Base-by-base conservation (phyloP, 2,329 filamentous ascomycete genomes). In the Microsporum canis region DNA sequence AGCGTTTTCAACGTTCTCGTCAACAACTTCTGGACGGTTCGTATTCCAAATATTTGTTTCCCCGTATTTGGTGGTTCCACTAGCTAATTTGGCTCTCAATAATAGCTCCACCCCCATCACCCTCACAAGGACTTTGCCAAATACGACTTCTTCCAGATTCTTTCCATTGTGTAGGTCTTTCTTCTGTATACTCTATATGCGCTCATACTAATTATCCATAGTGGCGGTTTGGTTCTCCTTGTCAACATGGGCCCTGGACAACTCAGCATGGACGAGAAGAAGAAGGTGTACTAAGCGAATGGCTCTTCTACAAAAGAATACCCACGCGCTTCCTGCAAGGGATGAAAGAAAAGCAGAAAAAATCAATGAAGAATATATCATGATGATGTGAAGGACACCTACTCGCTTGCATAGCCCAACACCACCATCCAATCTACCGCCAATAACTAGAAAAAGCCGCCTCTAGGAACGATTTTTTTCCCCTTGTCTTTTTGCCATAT, bases 41-140 rank as follows among this genome's bases (percentile, higher is more conserved):
- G 89, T 80, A 63, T 12, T 12, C 14, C 36, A n/a, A 43, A n/a
- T 43, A 49, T 55, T 60, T 31, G 12, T 53, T 36, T 57, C 17
- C 14, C 29, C 31, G 29, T 43, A 17, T 38, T 17, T 56, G 23
- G 49, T 23, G 3, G 61, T 56, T 47, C n/a, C 39, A 39, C 39
- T 23, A 14, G 55, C 55, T 39, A 51, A 62, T 17, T 36, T 63
- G 36, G 10, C 57, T 65, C 55, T 68, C 51, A 53, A 70, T 23
- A 23, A 23, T 67, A 95, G 88, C 89, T 99, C 67, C 92, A 97
- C 80, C 88, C 92, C 68, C 89, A 95, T 79, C 94, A 99, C 80
- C 94, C 94, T 57, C 92, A 97, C 83, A 97, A 97, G 84, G 94
- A 99, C 77, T 99, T 99, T 73, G 94, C 94, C 81, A 99, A 99